Evolutionary conservation across 2,329 filamentous ascomycete species (phyloP), one percentile per base, ranked within the genome.

Genomic region (Paraconiothyrium brasiliense): DNA sequence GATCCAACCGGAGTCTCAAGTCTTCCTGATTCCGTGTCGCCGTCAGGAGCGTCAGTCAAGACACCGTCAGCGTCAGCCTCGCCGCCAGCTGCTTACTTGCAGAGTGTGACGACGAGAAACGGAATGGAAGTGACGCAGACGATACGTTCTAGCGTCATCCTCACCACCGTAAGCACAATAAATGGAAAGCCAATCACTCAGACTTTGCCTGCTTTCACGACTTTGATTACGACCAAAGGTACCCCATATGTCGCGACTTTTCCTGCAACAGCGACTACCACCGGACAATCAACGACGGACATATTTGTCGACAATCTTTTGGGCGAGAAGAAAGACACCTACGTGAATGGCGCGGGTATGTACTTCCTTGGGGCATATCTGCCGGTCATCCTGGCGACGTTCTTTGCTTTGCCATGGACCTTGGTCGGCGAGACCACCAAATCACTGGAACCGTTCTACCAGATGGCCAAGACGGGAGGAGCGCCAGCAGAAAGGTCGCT

Each of bases 351-450:
- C 27, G n/a, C 35, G 14, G 20, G 24, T 11, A 27, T 54, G 20
- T 61, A 61, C 43, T 61, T 61, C 32, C 16, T 55, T 3, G 59
- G 59, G 3, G 39, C 59, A 8, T 61, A 61, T 57, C 35, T 61
- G 8, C 59, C 59, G 11, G 57, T 50, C 5, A 10, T 61, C 7
- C 10, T 61, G 1, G 54, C 59, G 5, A 46, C 57, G 11, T 13
- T 61, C 24, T 61, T 54, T 20, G 27, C 47, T 9, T 20, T 61
- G 6, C 59, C 59, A 13, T 61, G 59, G 59, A 27, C 47, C 9
- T n/a, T 61, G n/a, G 48, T 61, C 20, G 13, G 52, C 20, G 35
- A 41, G 24, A 34, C 32, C 7, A 47, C 39, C 14, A 30, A 46
- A 30, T 58, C 41, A 2, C n/a, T 61, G 43, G 59, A 61, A 24